These are phyloP conservation scores for Citrus inodora DNA, from an alignment of 345 rosid genomes.

Conservation along the genomic window DNA sequence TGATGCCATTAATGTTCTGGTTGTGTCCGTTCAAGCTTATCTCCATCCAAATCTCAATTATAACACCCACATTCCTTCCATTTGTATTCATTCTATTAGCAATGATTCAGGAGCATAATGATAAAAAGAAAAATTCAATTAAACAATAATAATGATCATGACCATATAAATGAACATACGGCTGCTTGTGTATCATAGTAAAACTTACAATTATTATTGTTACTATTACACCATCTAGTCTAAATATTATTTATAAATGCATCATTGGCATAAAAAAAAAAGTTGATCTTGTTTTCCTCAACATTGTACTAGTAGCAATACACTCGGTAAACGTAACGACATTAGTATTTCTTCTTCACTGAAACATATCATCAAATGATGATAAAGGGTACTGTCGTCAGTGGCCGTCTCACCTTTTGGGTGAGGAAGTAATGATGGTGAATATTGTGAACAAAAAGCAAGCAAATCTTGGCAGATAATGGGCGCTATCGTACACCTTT, in stretches of 20 bases:
- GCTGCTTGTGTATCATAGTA: neutral
- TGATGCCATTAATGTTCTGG: neutral
- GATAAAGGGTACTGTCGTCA: neutral
- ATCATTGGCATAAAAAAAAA: neutral
- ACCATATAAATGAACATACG: neutral
- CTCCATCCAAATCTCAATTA: conserved; percentile 8
- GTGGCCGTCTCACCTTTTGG: neutral
- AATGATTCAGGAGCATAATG: neutral
- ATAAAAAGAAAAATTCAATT: neutral
- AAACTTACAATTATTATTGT: neutral
- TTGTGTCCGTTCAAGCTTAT: neutral
- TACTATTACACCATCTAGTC: neutral
- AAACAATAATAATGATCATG: neutral
- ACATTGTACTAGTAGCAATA: too few species aligned
- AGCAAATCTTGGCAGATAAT: neutral
- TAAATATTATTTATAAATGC: neutral
- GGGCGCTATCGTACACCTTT: neutral
- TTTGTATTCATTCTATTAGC: neutral
- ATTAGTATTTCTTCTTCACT: neutral
- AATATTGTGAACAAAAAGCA: neutral
- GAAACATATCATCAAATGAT: neutral
- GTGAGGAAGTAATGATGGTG: neutral
- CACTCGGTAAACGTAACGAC: neutral
- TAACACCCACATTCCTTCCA: neutral
- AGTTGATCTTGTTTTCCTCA: neutral